Evolutionary conservation across 2,329 filamentous ascomycete species (phyloP).

Genomic region (Exophiala calicioides): DNA sequence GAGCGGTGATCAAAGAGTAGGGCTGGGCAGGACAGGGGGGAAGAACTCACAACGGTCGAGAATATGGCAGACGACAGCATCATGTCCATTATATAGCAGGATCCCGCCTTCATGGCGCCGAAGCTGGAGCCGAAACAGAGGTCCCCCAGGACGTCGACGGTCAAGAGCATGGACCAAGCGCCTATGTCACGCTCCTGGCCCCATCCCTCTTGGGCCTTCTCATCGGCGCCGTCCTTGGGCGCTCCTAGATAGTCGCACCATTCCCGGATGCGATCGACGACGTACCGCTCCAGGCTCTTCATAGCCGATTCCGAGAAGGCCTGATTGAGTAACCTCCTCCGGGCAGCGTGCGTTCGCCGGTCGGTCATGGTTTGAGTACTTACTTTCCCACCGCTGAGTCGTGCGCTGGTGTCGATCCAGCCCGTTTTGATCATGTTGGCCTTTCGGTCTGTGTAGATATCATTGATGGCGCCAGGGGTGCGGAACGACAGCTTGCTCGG

Average conservation of each 20-base stretch:
- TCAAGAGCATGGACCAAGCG: constrained; percentile 48
- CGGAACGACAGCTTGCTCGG: constrained; percentile 33
- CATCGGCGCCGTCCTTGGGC: constrained; percentile 1
- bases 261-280: constrained; percentile 45
- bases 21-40: neutral
- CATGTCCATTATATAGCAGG: constrained; percentile 46
- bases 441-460: constrained; percentile 51
- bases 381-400: constrained; percentile 32
- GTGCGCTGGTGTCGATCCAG: constrained; percentile 52
- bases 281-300: constrained; percentile 48
- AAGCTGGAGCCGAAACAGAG: constrained; percentile 44
- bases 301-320: constrained; percentile 41
- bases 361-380: constrained; percentile 43
- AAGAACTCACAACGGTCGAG: constrained; percentile 10
- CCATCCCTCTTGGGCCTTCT: constrained; percentile 38
- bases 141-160: constrained; percentile 56
- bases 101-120: constrained; percentile 46
- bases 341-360: constrained; percentile 17
- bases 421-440: constrained; percentile 51
- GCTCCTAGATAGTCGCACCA: constrained; percentile 37
- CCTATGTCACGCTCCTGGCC: constrained; percentile 46
- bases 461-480: constrained; percentile 40
- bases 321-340: constrained; percentile 38
- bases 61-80: constrained; percentile 14
- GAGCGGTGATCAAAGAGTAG: neutral